A percentile compares a stretch with the other conserved stretches of the same genome.
These are phyloP conservation scores for Silene uniflora DNA, from an alignment of 148 eudicot species.

Conservation along the genomic window DNA sequence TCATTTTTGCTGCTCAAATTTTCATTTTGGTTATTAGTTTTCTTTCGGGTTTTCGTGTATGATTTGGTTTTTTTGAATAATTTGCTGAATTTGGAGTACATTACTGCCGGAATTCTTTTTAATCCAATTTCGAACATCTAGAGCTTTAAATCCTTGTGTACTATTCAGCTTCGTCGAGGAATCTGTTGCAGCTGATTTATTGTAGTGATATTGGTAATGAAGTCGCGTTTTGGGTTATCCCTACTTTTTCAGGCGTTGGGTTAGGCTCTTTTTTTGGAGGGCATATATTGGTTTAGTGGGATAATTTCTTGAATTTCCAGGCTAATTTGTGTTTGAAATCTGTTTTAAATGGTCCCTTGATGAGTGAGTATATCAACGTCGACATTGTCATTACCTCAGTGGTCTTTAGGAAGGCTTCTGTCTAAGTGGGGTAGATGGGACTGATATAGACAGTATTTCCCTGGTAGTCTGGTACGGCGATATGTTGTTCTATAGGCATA, in stretches of 20 bases:
- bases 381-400: background rate
- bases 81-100: background rate
- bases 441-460: background rate
- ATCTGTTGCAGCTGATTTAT: background rate
- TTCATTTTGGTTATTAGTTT: background rate
- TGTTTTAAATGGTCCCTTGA: background rate
- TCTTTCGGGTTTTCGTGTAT: background rate
- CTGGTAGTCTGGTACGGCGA: background rate
- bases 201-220: background rate
- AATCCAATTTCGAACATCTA: background rate
- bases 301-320: background rate
- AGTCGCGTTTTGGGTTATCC: background rate
- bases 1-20: background rate
- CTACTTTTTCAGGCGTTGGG: no score
- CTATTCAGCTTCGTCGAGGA: background rate
- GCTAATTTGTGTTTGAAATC: background rate
- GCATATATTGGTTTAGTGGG: background rate
- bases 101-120: background rate
- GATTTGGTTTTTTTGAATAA: background rate
- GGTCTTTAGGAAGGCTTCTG: background rate
- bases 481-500: no score
- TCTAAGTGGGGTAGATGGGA: background rate
- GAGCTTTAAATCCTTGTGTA: background rate
- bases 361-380: background rate
- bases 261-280: background rate